These are phyloP conservation scores for Hyphopichia homilentoma DNA, from an alignment of 805 yeast species.

Conservation along the genomic window DNA sequence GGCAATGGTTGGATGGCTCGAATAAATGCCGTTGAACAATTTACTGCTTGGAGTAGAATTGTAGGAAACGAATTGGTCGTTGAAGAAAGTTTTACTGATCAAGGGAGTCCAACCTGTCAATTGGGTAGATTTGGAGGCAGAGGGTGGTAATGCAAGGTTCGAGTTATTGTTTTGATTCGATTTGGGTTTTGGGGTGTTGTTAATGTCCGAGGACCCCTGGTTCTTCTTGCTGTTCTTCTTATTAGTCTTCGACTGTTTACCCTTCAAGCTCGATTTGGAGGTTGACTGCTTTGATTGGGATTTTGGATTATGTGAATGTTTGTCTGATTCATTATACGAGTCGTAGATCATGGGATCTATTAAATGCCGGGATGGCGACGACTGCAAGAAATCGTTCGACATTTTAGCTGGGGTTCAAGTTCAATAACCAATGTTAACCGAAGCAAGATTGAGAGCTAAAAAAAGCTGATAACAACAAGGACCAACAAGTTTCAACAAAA, in stretches of 20 bases:
- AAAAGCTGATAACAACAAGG: conserved; percentile 1
- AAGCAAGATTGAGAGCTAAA: too few species aligned
- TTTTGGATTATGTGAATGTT: conserved; percentile 4
- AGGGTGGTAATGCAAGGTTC: conserved; percentile 13
- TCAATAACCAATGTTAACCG: too few species aligned
- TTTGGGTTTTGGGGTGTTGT: conserved; percentile 3
- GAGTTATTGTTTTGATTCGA: conserved; percentile 3
- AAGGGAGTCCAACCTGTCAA: conserved; percentile 43
- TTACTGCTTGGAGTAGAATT: conserved; percentile 33
- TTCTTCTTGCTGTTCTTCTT: neutral
- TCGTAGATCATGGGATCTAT: conserved; percentile 34
- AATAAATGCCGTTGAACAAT: neutral
- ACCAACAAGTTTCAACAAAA: neutral
- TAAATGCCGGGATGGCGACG: conserved; percentile 31
- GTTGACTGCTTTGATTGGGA: conserved; percentile 3
- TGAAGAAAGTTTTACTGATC: conserved; percentile 33
- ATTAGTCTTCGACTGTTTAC: neutral
- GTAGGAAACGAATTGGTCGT: conserved; percentile 29
- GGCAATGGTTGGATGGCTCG: neutral
- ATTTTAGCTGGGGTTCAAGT: conserved; percentile 10
- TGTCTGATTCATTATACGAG: conserved; percentile 8
- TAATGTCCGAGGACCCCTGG: neutral
- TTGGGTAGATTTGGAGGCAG: conserved; percentile 18
- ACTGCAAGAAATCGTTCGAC: conserved; percentile 28
- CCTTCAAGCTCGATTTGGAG: neutral